Evolutionary conservation across 2,329 filamentous ascomycete genomes (phyloP).

Genomic region (Hansfordia pulvinata): DNA sequence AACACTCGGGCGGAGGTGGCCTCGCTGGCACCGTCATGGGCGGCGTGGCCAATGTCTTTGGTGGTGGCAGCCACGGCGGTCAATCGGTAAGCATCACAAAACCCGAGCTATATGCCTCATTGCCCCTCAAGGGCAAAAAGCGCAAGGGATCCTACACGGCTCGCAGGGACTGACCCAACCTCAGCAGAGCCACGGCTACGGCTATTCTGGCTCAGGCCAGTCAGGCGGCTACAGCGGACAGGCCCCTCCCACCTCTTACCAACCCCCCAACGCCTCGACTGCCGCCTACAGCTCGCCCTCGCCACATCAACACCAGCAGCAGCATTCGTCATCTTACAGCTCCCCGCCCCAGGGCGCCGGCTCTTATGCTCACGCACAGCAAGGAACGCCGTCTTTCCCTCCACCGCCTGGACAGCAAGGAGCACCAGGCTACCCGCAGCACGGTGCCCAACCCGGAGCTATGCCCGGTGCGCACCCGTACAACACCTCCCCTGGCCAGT

Average conservation of each 20-base stretch:
- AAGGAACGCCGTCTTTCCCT: conserved; percentile 14
- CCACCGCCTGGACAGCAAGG: conserved; percentile 13
- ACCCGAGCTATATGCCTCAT: too few relatives aligned
- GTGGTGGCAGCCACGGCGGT: conserved; percentile 32
- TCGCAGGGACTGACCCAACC: conserved; percentile 7
- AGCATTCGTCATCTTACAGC: conserved; percentile 9
- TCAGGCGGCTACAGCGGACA: conserved; percentile 46
- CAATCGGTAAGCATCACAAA: conserved; percentile 25
- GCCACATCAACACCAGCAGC: conserved; percentile 11
- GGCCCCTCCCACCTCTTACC: conserved; percentile 49
- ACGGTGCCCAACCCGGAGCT: too few relatives aligned
- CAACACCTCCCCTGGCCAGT: conserved; percentile 13
- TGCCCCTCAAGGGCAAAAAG: too few relatives aligned
- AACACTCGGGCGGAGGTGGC: conserved; percentile 27
- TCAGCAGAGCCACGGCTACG: conserved; percentile 40
- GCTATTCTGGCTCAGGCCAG: conserved; percentile 43
- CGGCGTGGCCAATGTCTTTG: conserved; percentile 38
- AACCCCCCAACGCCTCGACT: conserved; percentile 21
- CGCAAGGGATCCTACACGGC: too few relatives aligned
- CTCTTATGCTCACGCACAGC: too few relatives aligned
- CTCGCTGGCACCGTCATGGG: conserved; percentile 40
- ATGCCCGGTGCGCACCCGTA: too few relatives aligned
- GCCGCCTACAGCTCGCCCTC: conserved; percentile 15
- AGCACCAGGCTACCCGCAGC: conserved; percentile 9
- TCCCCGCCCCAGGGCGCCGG: conserved; percentile 12